phyloP scores from a whole-genome alignment of 176 grass and related monocot species.

The Leersia perrieri region DNA sequence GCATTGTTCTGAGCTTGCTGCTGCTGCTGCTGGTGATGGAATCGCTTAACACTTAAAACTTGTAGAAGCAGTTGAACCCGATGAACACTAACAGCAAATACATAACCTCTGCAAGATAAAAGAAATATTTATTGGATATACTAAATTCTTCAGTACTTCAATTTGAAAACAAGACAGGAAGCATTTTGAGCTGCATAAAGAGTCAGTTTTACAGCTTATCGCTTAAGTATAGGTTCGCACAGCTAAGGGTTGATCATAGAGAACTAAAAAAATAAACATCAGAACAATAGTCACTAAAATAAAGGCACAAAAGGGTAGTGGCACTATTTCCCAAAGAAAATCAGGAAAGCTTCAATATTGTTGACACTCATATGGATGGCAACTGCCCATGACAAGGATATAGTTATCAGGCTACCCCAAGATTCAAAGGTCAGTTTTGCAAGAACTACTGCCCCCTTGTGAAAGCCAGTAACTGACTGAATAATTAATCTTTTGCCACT shows the following conservation, averaged over 20 bases:
- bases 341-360: neutral
- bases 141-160: conserved; percentile 3
- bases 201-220: neutral
- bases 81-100: conserved; percentile 98
- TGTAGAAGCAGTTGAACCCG: conserved; percentile 92
- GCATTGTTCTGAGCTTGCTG: conserved; percentile 72
- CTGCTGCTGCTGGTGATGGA: conserved; percentile 94
- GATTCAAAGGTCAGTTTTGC: neutral
- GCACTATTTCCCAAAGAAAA: conserved; percentile 9
- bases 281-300: neutral
- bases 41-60: conserved; percentile 94
- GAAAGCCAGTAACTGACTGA: neutral
- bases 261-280: conserved; percentile 12
- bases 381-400: neutral
- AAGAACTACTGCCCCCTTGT: neutral
- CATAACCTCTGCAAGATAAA: conserved; percentile 72
- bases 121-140: conserved; percentile 13
- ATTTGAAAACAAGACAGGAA: conserved; percentile 11
- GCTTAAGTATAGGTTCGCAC: neutral
- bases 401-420: neutral
- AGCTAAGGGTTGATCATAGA: neutral
- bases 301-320: neutral
- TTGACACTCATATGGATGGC: conserved; percentile 1
- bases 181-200: conserved; percentile 7
- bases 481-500: no score